Conservation (phyloP, 1,139 yeast genomes). For the Lodderomyces orthopsilosis region DNA sequence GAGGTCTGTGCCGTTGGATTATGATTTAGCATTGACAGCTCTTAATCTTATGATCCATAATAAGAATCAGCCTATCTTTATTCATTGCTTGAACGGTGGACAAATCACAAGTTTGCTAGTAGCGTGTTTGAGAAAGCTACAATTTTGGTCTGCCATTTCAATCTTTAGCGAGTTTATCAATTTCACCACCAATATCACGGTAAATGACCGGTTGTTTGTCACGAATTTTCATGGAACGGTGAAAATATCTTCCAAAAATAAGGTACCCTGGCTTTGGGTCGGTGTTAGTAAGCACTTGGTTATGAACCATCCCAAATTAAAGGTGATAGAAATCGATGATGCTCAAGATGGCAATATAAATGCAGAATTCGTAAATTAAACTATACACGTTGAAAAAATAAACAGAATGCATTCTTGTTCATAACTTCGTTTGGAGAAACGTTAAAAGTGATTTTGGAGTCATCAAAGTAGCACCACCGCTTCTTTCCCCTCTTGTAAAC, state of each 20-base stretch:
- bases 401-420: constrained; percentile 69
- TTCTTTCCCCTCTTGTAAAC: constrained; percentile 55
- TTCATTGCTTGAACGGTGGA: constrained; percentile 89
- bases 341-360: neutral
- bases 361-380: neutral
- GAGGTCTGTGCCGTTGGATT: constrained; percentile 74
- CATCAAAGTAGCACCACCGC: constrained; percentile 80
- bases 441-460: constrained; percentile 51
- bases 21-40: constrained; percentile 56
- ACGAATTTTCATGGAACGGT: constrained; percentile 74
- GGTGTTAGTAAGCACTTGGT: constrained; percentile 63
- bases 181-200: constrained; percentile 74
- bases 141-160: constrained; percentile 87
- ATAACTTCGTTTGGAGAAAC: constrained; percentile 45
- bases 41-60: constrained; percentile 60
- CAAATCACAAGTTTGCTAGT: constrained; percentile 80
- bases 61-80: constrained; percentile 65
- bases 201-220: constrained; percentile 79
- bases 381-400: constrained; percentile 55
- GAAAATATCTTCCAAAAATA: constrained; percentile 44
- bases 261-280: constrained; percentile 74
- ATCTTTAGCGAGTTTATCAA: constrained; percentile 82
- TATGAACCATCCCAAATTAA: constrained; percentile 41
- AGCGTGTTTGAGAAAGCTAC: constrained; percentile 80
- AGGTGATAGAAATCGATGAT: constrained; percentile 24